Base-by-base conservation (phyloP, 768 basidiomycete species). In the Suillus decipiens region DNA sequence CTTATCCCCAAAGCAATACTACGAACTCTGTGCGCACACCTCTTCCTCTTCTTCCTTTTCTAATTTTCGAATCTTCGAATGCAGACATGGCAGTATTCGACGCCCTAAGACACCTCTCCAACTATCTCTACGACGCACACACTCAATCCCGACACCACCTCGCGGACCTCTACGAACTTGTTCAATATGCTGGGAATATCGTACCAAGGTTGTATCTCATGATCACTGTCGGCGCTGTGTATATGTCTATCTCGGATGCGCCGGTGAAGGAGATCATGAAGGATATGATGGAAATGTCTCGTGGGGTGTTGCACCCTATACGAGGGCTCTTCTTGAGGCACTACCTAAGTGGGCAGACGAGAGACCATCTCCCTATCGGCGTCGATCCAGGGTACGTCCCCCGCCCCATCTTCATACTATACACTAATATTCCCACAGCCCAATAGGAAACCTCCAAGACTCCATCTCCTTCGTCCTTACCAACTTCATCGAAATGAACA, bases 401-500 rank as follows among this genome's bases (percentile, higher is more conserved):
- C 62, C 59, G 58, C 60, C 10, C 9, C 4, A 15, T 45, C 2
- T 64, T 17, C 22, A 11, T 8, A 31, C 28, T 7, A 22, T 1
- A 22, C 12, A 43, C 47, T 39, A 28, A 57, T 58, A 19, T 63
- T n/a, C 11, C 5, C 62, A 17, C 61, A 97, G 95, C 19, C 92
- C 95, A 17, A 75, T 80, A 55, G 97, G 96, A 55, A 93, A 95
- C 72, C 81, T 99, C 2, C 90, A 95, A 77, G 97, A 99, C 76
- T 98, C 96, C 1, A 96, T 93, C 66, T 86, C 87, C 3, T 99
- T 99, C 73, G 95, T 98, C 45, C 83, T 99, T 63, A 98, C 95
- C 64, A 99, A 99, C 76, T 99, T 99, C 71, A 94, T 99, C 73
- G 97, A 99, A 73, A 99, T 99, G 96, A 99, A 99, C 84, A 99